Evolutionary conservation across 306 rosid genomes (phyloP), one percentile per base, ranked within the genome.

Genomic region (Quercus parvula): DNA sequence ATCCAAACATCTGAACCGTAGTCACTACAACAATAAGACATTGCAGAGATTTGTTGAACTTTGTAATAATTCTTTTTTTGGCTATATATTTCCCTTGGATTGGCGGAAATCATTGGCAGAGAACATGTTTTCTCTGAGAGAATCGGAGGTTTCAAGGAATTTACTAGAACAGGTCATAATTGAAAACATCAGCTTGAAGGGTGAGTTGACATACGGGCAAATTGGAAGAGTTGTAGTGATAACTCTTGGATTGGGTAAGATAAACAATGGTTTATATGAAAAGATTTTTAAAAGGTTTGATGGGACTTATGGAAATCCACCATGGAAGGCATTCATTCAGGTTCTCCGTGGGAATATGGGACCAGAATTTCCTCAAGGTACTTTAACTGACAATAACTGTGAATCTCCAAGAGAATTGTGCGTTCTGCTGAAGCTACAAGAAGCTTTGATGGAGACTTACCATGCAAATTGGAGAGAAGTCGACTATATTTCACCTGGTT

Each of bases 401-500:
- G 72, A 35, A 52, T 62, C 24, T 25, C 14, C 28, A 49, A 49
- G 52, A 35, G 79, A 67, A 77, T 15, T 31, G 31, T 46, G 70
- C 61, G 7, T 49, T 49, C 56, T 74, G 33, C 3, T 5, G 12
- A 81, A 67, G 31, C 73, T 91, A 20, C 64, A 58, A 76, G 78
- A 62, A 56, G 91, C 94, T 66, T 71, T 91, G 72, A 25, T 1
- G 3, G 71, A 79, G 71, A 84, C 87, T 24, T 91, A 84, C 44
- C 17, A 2, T 8, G 87, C 61, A 13, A 71, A 91, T 30, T 85
- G 89, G 92, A 49, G 54, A 49, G 4, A 2, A 24, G 0, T 4
- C 2, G 94, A 91, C 72, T 88, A 86, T 67, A 84, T 94, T 14
- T 75, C 93, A 57, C 97, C 98, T 1, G 73, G 67, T 67, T 90